Evolutionary conservation across 2,329 filamentous ascomycete genomes (phyloP), one percentile per base, ranked within the genome.

Genomic region (Proliferodiscus dingleyae): DNA sequence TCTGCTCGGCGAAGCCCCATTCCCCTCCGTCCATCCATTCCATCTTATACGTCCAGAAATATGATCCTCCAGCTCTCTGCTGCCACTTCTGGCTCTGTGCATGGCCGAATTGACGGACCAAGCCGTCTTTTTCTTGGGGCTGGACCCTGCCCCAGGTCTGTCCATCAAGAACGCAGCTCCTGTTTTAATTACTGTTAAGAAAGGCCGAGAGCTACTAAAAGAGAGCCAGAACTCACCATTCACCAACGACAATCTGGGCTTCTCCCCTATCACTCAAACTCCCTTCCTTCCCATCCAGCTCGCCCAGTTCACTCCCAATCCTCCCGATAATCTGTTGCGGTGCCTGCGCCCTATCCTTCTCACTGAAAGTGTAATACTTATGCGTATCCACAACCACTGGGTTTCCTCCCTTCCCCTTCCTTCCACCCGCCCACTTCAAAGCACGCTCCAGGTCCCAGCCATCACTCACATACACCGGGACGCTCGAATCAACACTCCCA

Each of bases 21-120:
- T 78, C 77, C 10, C 76, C 77, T 10, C 76, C 77, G n/a, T 71
- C 70, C 70, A 77, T 77, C 75, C 77, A 80, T 51, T 58, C 60
- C 75, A 80, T 80, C 44, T 77, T 77, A 56, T 68, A 75, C 0
- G 77, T 80, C 78, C 77, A 80, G 64, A 81, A 81, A 55, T 72
- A 79, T 24, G 67, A 68, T 1, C 77, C 78, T 2, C 71, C 72
- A 11, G 72, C 62, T 36, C 67, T 68, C n/a, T 68, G 56, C 45
- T 75, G 70, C 61, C 72, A 81, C 34, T 66, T 66, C 9, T 65
- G 56, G 21, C 66, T 71, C 55, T 81, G 70, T 2, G 66, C 68
- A 36, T 67, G 64, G 10, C 74, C 74, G 53, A 79, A 78, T 18
- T 68, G 61, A 3, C 65, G 64, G 45, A 68, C 60, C 7, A 75